Evolutionary conservation across 73 alveolate species (phyloP).

Genomic region (Paramecium primaurelia): DNA sequence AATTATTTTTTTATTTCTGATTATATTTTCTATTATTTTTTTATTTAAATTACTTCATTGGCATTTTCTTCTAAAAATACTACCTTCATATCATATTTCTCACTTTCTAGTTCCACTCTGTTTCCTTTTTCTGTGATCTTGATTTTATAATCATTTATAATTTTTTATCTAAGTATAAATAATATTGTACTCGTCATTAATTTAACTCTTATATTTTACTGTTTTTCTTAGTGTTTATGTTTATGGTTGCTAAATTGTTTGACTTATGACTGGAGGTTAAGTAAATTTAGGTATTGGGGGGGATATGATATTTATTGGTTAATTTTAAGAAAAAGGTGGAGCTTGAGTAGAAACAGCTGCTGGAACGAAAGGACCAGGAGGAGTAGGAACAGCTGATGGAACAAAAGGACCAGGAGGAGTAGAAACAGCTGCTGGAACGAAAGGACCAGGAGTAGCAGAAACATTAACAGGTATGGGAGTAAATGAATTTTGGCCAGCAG

Average conservation of each 20-base stretch:
- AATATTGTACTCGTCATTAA: not conserved
- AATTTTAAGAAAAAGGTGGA: too few species aligned
- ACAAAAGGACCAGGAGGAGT: too few species aligned
- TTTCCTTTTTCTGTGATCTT: not conserved
- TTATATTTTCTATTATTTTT: not conserved
- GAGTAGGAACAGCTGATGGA: too few species aligned
- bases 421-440: not conserved
- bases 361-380: too few species aligned
- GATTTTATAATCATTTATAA: not conserved
- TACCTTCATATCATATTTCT: not conserved
- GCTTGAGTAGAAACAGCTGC: too few species aligned
- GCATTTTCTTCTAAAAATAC: not conserved
- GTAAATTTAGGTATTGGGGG: too few species aligned
- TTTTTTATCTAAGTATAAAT: not conserved
- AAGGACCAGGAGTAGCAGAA: too few species aligned
- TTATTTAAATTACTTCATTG: not conserved
- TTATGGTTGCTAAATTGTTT: not conserved
- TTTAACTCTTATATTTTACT: not conserved
- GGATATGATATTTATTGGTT: too few species aligned
- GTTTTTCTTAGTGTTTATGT: not conserved
- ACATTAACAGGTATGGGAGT: too few species aligned
- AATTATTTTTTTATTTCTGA: not conserved
- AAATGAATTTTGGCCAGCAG: too few species aligned
- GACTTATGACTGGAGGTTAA: not conserved
- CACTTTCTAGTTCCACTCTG: not conserved